phyloP scores from a whole-genome alignment of 768 basidiomycete species.

The Postia placenta region DNA sequence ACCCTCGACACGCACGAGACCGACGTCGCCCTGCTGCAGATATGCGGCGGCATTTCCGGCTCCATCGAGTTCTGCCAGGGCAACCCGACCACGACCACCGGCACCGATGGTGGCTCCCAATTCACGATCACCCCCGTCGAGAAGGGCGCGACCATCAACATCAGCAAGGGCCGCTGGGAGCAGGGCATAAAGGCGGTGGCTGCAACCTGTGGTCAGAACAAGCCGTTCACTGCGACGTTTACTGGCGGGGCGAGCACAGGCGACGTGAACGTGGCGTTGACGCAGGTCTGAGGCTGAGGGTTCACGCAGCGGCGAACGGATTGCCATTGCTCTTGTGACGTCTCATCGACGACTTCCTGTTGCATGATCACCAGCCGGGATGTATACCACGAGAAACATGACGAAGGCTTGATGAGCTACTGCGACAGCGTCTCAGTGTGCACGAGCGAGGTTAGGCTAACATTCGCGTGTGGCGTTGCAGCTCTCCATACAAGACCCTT shows the following conservation, averaged over 20 bases:
- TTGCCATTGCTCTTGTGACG: no score
- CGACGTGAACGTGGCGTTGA: constrained; percentile 16
- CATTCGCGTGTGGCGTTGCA: no score
- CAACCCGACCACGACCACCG: constrained; percentile 18
- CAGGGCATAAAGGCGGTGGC: constrained; percentile 23
- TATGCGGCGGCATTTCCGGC: constrained; percentile 25
- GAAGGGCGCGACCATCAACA: constrained; percentile 20
- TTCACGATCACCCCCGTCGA: constrained; percentile 20
- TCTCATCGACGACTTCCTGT: no score
- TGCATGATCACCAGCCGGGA: no score
- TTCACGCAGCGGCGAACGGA: no score
- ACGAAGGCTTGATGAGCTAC: no score
- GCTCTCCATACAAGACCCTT: no score
- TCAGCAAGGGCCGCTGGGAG: constrained; percentile 26
- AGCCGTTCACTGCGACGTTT: constrained; percentile 21
- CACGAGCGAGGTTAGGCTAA: no score
- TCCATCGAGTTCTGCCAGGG: constrained; percentile 23
- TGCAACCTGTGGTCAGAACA: constrained; percentile 21
- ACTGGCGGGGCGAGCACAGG: constrained; percentile 18
- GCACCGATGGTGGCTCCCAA: constrained; percentile 16
- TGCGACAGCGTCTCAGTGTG: no score
- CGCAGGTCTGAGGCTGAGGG: not conserved
- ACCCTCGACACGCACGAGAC: constrained; percentile 20
- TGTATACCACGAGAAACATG: no score
- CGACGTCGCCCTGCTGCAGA: constrained; percentile 24